Evolutionary conservation across 2,329 filamentous ascomycete genomes (phyloP).

Genomic region (Mollisia scopiformis): DNA sequence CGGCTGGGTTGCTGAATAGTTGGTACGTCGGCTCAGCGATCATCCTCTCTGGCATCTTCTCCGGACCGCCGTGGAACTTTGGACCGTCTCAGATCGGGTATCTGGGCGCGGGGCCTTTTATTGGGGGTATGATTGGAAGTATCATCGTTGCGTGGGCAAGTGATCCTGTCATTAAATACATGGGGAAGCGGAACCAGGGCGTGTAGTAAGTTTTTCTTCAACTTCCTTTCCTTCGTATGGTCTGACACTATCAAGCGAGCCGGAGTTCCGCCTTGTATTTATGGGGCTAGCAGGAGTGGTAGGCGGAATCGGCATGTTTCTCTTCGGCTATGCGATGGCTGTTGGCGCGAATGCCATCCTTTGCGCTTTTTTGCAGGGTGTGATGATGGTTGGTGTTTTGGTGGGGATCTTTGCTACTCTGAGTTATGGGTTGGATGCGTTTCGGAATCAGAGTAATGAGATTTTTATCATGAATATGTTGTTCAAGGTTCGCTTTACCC

Average conservation of each 20-base stretch:
- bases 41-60: conserved; percentile 50
- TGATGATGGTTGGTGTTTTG: conserved; percentile 28
- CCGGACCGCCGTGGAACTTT: conserved; percentile 47
- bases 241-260: conserved; percentile 37
- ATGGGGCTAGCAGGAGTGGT: conserved; percentile 37
- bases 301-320: conserved; percentile 36
- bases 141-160: conserved; percentile 37
- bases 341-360: conserved; percentile 22
- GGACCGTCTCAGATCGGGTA: conserved; percentile 45
- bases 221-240: background rate
- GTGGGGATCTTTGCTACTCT: conserved; percentile 38
- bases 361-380: conserved; percentile 31
- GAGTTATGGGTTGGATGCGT: conserved; percentile 41
- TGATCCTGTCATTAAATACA: conserved; percentile 38
- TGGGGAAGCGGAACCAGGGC: conserved; percentile 6
- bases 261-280: conserved; percentile 50
- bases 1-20: conserved; percentile 45
- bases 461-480: conserved; percentile 48
- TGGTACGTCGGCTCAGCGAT: conserved; percentile 47
- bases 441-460: conserved; percentile 43
- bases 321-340: conserved; percentile 42
- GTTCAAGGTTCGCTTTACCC: conserved; percentile 34
- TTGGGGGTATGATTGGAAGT: conserved; percentile 40
- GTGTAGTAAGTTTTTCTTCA: conserved; percentile 6
- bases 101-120: conserved; percentile 43